A percentile compares a stretch with the other conserved stretches of the same genome.
Evolutionary conservation across 2,329 filamentous ascomycete species (phyloP).

Genomic region (Cladosporium cucumerinum): DNA sequence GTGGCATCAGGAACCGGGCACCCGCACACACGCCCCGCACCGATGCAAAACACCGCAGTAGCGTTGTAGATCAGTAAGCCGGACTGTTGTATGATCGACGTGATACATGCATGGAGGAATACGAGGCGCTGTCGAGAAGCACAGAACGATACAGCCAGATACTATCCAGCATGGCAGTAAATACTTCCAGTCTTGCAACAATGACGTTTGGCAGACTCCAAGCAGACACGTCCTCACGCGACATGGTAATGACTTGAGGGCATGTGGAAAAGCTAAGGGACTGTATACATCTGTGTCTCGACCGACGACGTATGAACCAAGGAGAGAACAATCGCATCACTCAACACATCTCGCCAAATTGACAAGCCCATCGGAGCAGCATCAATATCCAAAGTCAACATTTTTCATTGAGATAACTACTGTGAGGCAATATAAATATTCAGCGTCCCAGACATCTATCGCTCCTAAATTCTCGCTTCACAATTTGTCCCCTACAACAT

Average conservation of each 20-base stretch:
- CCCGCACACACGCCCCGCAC: not conserved
- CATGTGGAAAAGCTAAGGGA: not conserved
- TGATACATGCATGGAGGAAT: not conserved
- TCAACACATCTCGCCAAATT: not conserved
- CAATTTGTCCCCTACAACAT: not conserved
- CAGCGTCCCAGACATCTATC: no score
- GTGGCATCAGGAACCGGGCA: not conserved
- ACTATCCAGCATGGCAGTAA: not conserved
- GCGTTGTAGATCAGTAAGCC: not conserved
- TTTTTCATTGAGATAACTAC: not conserved
- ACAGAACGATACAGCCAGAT: not conserved
- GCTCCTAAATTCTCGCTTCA: not conserved
- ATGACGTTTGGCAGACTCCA: no score
- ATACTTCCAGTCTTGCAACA: not conserved
- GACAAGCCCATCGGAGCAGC: not conserved
- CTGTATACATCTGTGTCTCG: not conserved
- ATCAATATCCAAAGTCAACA: not conserved
- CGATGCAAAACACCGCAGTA: slow-evolving; percentile 4
- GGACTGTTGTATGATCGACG: not conserved
- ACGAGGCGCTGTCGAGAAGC: not conserved
- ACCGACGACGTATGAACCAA: not conserved
- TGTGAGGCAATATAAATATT: no score
- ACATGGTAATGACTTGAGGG: not conserved
- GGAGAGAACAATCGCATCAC: not conserved
- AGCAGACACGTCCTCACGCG: not conserved